Base-by-base conservation (phyloP, 768 basidiomycete species). In the Hemileccinum impolitum region DNA sequence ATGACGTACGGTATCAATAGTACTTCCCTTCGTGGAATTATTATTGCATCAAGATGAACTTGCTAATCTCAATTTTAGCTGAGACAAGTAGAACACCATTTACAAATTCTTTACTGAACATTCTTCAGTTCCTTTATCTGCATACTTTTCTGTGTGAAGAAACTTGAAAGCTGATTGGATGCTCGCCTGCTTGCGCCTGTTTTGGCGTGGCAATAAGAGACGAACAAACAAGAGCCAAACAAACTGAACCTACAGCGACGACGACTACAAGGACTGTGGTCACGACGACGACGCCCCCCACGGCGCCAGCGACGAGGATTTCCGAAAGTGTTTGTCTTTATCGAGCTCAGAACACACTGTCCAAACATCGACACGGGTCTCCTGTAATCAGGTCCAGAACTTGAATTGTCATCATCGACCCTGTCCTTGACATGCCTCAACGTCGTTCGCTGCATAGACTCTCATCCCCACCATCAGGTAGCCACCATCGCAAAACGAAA, bases 371-470 rank as follows among this genome's bases (percentile, higher is more conserved):
- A 53, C 51, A 47, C 53, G 49, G 36, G 46, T 54, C 41, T 18
- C 38, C 48, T 37, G 43, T 49, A 37, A 47, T 53, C 54, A 30
- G 32, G 47, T 46, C 47, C 38, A 52, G 39, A 42, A 39, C 45
- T 51, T 37, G 47, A 23, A 51, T 51, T 50, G 21, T 48, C 55
- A 37, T 58, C 52, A 46, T 58, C 53, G 37, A 56, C 52, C 51
- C 43, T 31, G 43, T 50, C 39, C 52, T 47, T 66, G 64, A 62
- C 48, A 75, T 75, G 73, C 72, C 72, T 49, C 70, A 68, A 50
- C 70, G 72, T 57, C 70, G 67, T 58, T 65, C 67, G 63, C 74
- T 77, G 47, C 76, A 78, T 53, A 74, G 76, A 65, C 66, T 69
- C 62, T 54, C 65, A 39, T 61, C 66, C 19, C 63, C 65, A 35